Evolutionary conservation across 306 rosid species (phyloP).

Genomic region (Lithocarpus polystachyus): DNA sequence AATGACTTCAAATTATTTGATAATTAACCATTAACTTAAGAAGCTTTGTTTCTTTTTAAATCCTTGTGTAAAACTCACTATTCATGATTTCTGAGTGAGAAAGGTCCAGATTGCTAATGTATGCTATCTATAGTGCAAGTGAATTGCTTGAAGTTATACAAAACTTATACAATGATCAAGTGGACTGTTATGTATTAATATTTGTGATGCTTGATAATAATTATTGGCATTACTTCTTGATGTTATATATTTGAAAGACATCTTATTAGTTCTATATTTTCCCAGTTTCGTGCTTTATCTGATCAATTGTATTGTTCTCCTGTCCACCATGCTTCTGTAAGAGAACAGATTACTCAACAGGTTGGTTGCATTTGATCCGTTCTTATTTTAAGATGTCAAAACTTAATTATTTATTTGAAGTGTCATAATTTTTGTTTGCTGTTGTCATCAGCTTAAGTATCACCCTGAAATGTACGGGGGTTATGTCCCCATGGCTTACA

Average conservation of each 20-base stretch:
- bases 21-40: too few species aligned
- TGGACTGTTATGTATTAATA: neutral
- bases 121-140: neutral
- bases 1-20: too few species aligned
- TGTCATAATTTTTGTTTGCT: constrained; percentile 7
- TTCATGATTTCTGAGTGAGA: neutral
- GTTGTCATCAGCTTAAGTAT: constrained; percentile 53
- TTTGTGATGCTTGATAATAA: neutral
- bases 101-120: neutral
- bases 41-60: too few species aligned
- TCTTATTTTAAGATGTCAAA: neutral
- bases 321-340: constrained; percentile 67
- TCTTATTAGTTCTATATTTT: constrained; percentile 30
- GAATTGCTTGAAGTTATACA: neutral
- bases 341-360: constrained; percentile 81
- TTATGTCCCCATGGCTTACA: constrained; percentile 80
- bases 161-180: neutral
- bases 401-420: neutral
- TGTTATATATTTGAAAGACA: constrained; percentile 3
- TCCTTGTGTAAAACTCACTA: neutral
- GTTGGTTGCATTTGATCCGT: constrained; percentile 38
- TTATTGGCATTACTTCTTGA: neutral
- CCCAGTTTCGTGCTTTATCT: constrained; percentile 87
- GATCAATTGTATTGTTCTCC: constrained; percentile 92
- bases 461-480: constrained; percentile 58